Conservation (phyloP, 306 rosid genomes). For the Crotalaria pallida region DNA sequence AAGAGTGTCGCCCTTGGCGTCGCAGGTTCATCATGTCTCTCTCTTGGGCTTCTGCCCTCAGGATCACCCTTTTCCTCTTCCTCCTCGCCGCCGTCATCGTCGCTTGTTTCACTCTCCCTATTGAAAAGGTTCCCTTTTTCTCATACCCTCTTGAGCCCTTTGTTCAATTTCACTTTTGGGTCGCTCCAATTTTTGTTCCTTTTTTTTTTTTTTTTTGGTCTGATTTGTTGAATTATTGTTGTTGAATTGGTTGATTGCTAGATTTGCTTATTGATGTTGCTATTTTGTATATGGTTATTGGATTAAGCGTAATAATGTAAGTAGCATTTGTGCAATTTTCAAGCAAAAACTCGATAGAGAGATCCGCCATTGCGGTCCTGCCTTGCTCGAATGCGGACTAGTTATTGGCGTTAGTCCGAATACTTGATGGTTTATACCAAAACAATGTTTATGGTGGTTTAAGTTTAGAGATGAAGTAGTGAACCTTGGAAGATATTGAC, state of each 20-base stretch:
- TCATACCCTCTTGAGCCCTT: background rate
- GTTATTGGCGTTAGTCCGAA: too few relatives aligned
- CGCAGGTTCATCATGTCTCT: slow-evolving; percentile 60
- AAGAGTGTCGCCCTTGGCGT: slow-evolving; percentile 75
- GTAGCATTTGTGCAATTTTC: background rate
- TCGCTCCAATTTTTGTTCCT: background rate
- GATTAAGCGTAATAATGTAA: background rate
- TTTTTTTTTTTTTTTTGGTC: too few relatives aligned
- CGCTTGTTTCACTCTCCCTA: slow-evolving; percentile 81
- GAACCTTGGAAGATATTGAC: background rate
- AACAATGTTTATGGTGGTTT: background rate
- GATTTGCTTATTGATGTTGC: background rate
- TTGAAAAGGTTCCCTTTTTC: slow-evolving; percentile 60
- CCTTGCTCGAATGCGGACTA: too few relatives aligned
- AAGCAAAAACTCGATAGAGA: too few relatives aligned
- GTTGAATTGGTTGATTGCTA: background rate
- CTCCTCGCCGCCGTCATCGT: slow-evolving; percentile 51
- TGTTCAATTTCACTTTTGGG: slow-evolving; percentile 1
- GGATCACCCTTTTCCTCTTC: slow-evolving; percentile 62
- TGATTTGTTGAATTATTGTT: background rate
- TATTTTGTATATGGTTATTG: background rate
- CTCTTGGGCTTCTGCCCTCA: slow-evolving; percentile 60
- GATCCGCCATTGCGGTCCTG: too few relatives aligned
- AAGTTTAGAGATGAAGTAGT: background rate
- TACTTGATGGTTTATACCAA: too few relatives aligned